Evolutionary conservation across 257 asterid genomes (phyloP).

Genomic region (Solanum bulbocastanum): DNA sequence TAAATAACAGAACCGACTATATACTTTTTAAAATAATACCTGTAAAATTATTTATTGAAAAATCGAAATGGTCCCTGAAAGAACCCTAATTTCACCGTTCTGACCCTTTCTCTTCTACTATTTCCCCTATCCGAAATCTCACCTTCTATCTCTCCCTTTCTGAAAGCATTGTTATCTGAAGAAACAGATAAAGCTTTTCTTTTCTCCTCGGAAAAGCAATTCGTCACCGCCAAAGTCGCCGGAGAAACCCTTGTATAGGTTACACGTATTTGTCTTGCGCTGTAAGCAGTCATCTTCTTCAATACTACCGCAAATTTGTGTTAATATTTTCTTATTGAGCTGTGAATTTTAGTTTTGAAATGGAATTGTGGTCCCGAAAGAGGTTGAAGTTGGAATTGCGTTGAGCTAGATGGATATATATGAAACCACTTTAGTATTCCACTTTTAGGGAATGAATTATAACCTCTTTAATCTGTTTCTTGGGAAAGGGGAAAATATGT

Average conservation of each 20-base stretch:
- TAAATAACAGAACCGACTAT: not conserved
- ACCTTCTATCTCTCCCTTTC: slow-evolving; percentile 15
- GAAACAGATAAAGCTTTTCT: not conserved
- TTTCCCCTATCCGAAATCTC: slow-evolving; percentile 12
- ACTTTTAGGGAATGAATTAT: not conserved
- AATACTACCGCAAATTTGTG: not conserved
- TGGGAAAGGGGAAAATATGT: not conserved
- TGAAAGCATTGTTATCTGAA: slow-evolving; percentile 12
- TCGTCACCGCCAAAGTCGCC: not conserved
- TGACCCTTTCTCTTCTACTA: slow-evolving; percentile 10
- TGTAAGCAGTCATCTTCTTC: not conserved
- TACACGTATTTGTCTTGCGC: not conserved
- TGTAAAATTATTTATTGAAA: not conserved
- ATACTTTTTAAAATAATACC: too few species aligned
- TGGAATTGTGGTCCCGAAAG: not conserved
- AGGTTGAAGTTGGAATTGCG: not conserved
- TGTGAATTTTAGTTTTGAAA: not conserved
- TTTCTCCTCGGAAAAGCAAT: not conserved
- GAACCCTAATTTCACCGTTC: slow-evolving; percentile 30
- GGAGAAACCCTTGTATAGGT: not conserved
- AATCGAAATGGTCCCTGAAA: not conserved
- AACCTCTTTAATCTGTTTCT: not conserved
- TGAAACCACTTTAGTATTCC: not conserved
- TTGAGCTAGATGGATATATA: not conserved
- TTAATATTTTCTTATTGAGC: not conserved